Base-by-base conservation (phyloP, 2,329 filamentous ascomycete species). In the Gnomoniopsis sp. region DNA sequence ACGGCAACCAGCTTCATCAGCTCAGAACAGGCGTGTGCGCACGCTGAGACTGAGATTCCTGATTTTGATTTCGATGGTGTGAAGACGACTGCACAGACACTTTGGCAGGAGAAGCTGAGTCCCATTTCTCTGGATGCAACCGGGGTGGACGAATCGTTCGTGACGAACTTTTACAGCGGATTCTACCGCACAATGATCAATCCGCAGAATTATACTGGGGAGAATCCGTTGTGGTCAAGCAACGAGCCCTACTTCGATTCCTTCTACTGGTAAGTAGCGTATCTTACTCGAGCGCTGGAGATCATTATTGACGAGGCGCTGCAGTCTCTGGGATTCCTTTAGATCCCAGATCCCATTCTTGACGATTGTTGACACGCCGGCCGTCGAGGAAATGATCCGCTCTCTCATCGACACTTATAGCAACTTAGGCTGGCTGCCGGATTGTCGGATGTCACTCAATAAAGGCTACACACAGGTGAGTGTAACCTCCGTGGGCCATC, bases 161-260 rank as follows among this genome's bases (percentile, higher is more conserved):
- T 87, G 59, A 84, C 71, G n/a, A 81, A 83, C 19, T 89, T 91
- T 64, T 90, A 88, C 78, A 88, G 85, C 47, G 88, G 87, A 2
- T 78, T 86, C n/a, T 91, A 91, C 67, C 77, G 88, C n/a, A 81
- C 84, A 3, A 84, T 90, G 81, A 84, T 90, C 61, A 87, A 83
- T 54, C 88, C 88, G 2, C 87, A 90, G 65, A 88, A 90, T 65
- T 90, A 89, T 64, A 90, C 88, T 0, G 86, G 86, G 0, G 88
- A 91, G 68, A 91, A 90, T 57, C 86, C 86, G 2, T 68, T 85
- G 0, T 91, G 88, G 86, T 64, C 80, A 2, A 86, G 81, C 46
- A 75, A 75, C 2, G 87, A 89, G 68, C 88, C 87, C 0, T 91
- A 90, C 66, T 91, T 87, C 66, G 88, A 91, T 69, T 89, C 86